Evolutionary conservation across 2,329 filamentous ascomycete species (phyloP), one percentile per base, ranked within the genome.

Genomic region (Fusarium austroafricanum): DNA sequence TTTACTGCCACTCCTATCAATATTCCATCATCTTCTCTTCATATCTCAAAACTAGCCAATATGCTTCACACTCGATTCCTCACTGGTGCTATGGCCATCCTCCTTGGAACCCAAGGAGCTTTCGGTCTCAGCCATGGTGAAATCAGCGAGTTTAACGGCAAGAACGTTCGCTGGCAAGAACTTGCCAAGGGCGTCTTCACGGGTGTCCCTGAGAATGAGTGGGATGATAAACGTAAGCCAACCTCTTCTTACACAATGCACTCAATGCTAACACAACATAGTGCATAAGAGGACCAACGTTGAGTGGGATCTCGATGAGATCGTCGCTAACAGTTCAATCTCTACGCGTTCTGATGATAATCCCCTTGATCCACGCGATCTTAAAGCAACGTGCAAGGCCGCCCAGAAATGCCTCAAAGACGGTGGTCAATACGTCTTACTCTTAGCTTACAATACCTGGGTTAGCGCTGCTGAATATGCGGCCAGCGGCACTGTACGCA

Each of bases 231-330:
- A 10, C 44, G 44, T 46, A 46, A 46, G n/a, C 6, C 18, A 35
- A 46, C 28, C 12, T 20, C 21, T 35, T 46, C 21, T 5, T 10
- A 23, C 6, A n/a, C 3, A n/a, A 23, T 35, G 21, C 18, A 31
- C 12, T 20, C 15, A 46, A 46, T 11, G 5, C 28, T 46, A 5
- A 46, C 29, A 35, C 5, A 15, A 33, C 12, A 46, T 23, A 46
- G 44, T 33, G 12, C 44, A 46, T 17, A 46, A 35, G 44, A 46
- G 44, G 21, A 11, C 29, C 18, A 35, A 20, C 28, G 44, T 46
- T 23, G 44, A 46, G 44, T 46, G 44, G 44, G 44, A 46, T 46
- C n/a, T 46, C 18, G 44, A 46, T 46, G 44, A 46, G 29, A 46
- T 46, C 18, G 14, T 46, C 12, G 44, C 29, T n/a, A 46, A 46